phyloP scores from a whole-genome alignment of 768 basidiomycete genomes.

The Scleroderma bovista region DNA sequence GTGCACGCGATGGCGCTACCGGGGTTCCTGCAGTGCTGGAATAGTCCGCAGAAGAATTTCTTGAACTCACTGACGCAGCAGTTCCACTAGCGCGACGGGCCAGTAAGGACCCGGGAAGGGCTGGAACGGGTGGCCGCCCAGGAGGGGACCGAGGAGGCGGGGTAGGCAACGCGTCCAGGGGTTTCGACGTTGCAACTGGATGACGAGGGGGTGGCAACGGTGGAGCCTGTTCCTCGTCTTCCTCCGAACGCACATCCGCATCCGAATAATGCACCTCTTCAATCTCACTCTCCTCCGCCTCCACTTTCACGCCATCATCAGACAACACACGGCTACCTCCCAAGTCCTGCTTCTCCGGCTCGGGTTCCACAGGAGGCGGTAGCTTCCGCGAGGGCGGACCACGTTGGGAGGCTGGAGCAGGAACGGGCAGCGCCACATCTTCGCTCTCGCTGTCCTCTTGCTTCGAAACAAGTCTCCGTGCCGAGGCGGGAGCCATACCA shows the following conservation, averaged over 20 bases:
- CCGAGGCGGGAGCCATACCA: conserved; percentile 9
- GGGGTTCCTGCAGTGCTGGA: conserved; percentile 8
- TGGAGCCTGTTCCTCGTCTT: conserved; percentile 37
- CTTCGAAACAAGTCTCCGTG: conserved; percentile 11
- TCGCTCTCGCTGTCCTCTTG: conserved; percentile 29
- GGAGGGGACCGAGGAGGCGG: conserved; percentile 43
- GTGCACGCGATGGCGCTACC: not conserved
- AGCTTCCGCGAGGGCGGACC: conserved; percentile 28
- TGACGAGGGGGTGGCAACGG: conserved; percentile 54
- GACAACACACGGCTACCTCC: conserved; percentile 39
- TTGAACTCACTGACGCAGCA: conserved; percentile 27
- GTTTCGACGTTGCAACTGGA: conserved; percentile 14
- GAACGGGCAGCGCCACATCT: conserved; percentile 20
- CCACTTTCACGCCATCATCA: conserved; percentile 60
- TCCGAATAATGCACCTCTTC: conserved; percentile 63
- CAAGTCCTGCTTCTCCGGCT: conserved; percentile 27
- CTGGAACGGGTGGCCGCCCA: conserved; percentile 34
- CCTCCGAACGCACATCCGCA: conserved; percentile 26
- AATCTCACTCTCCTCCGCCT: conserved; percentile 67
- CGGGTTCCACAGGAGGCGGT: conserved; percentile 15
- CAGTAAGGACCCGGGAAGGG: conserved; percentile 24
- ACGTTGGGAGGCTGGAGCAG: conserved; percentile 27
- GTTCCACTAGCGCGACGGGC: conserved; percentile 37
- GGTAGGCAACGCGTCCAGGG: conserved; percentile 34
- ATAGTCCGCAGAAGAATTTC: conserved; percentile 35